phyloP scores from a whole-genome alignment of 495 filamentous ascomycete species.

The Rusavskia elegans region DNA sequence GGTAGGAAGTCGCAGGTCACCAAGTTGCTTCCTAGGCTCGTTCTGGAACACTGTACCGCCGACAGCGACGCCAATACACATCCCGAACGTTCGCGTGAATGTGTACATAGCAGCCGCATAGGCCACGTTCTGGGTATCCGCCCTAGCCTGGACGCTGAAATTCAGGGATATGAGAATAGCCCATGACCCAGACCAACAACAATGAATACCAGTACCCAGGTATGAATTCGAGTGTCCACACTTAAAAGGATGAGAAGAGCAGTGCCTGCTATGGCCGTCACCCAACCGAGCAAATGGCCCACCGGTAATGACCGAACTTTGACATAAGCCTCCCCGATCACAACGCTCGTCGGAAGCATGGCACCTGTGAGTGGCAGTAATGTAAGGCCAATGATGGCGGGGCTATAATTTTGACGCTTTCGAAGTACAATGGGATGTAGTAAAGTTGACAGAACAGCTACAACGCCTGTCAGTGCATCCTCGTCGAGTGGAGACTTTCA shows the following conservation, averaged over 20 bases:
- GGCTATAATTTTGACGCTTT: conserved; percentile 26
- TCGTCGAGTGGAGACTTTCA: too few relatives aligned
- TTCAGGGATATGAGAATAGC: conserved; percentile 33
- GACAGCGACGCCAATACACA: conserved; percentile 46
- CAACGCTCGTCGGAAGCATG: conserved; percentile 25
- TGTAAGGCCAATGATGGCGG: conserved; percentile 32
- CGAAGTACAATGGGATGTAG: conserved; percentile 38
- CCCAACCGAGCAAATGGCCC: conserved; percentile 40
- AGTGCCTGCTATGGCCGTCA: conserved; percentile 25
- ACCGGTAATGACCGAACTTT: conserved; percentile 31
- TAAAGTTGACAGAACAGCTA: conserved; percentile 11
- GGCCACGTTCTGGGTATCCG: conserved; percentile 28
- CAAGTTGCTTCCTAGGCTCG: neutral
- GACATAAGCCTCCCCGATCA: conserved; percentile 31
- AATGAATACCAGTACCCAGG: conserved; percentile 37
- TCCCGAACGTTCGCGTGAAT: conserved; percentile 43
- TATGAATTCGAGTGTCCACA: conserved; percentile 21
- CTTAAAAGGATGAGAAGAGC: conserved; percentile 32
- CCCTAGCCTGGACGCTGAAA: conserved; percentile 36
- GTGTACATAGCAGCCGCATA: conserved; percentile 40
- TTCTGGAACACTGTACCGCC: conserved; percentile 46
- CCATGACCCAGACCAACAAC: conserved; percentile 37
- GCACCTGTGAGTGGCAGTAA: conserved; percentile 37
- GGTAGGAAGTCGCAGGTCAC: too few relatives aligned
- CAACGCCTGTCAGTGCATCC: too few relatives aligned